These are phyloP conservation scores for Papilionanthe hybrid DNA, from an alignment of 116 monocot genomes.

Conservation along the genomic window DNA sequence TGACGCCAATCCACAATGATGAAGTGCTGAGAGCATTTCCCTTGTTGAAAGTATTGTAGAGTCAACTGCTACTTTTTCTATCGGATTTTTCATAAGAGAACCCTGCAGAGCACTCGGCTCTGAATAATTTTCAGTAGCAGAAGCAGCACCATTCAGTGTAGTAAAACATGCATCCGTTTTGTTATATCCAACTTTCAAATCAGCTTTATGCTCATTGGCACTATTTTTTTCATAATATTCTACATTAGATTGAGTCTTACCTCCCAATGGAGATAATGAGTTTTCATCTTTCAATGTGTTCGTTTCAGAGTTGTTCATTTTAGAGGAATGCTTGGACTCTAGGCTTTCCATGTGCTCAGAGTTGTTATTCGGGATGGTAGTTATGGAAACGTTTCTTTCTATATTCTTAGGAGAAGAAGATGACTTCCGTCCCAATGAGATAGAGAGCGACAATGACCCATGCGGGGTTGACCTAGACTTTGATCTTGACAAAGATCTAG, in stretches of 20 bases:
- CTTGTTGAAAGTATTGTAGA: slow-evolving; percentile 26
- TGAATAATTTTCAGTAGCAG: slow-evolving; percentile 16
- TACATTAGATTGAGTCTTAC: slow-evolving; percentile 10
- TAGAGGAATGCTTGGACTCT: slow-evolving; percentile 5
- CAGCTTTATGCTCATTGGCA: slow-evolving; percentile 5
- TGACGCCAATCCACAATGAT: slow-evolving; percentile 41
- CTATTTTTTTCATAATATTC: slow-evolving; percentile 7
- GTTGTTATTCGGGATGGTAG: slow-evolving; percentile 8
- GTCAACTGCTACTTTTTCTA: background rate
- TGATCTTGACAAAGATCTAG: slow-evolving; percentile 37
- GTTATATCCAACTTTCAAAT: slow-evolving; percentile 1
- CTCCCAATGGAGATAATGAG: slow-evolving; percentile 5
- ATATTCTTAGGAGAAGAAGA: slow-evolving; percentile 15
- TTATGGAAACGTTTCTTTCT: slow-evolving; percentile 7
- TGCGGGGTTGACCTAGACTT: slow-evolving; percentile 15
- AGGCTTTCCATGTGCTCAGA: slow-evolving; percentile 6
- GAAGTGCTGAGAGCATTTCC: slow-evolving; percentile 43
- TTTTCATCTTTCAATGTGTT: slow-evolving; percentile 13
- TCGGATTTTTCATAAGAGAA: background rate
- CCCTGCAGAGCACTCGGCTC: slow-evolving; percentile 9
- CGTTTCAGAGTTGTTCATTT: slow-evolving; percentile 12
- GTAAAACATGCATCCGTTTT: slow-evolving; percentile 8
- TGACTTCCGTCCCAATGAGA: slow-evolving; percentile 33
- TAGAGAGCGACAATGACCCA: slow-evolving; percentile 31
- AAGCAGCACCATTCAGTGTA: slow-evolving; percentile 5